A percentile compares a stretch with the other conserved stretches of the same genome.
Evolutionary conservation across 805 yeast species (phyloP).

Genomic region (Myxozyma vanderwaltii): DNA sequence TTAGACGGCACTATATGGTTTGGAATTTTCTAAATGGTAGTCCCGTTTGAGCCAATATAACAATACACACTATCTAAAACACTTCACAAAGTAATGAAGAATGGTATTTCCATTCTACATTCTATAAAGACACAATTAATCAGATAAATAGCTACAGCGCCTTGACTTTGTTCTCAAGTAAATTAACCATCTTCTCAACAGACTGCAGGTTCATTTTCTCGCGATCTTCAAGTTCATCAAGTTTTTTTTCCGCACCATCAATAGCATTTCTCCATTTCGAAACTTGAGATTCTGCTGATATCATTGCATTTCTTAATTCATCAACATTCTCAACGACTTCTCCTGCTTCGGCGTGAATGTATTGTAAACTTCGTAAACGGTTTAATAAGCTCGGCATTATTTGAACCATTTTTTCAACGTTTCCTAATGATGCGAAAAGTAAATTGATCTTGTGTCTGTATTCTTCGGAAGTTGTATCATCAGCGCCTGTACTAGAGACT

Average conservation of each 20-base stretch:
- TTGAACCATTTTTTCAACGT: conserved; percentile 15
- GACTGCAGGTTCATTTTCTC: conserved; percentile 20
- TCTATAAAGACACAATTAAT: too few species aligned
- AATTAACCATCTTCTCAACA: conserved; percentile 20
- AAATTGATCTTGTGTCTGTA: conserved; percentile 10
- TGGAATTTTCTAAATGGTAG: too few species aligned
- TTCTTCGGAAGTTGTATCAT: background rate
- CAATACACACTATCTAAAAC: too few species aligned
- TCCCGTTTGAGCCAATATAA: too few species aligned
- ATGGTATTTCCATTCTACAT: too few species aligned
- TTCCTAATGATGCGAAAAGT: conserved; percentile 11
- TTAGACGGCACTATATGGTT: too few species aligned
- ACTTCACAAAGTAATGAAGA: too few species aligned
- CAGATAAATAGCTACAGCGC: background rate
- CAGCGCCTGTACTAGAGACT: background rate
- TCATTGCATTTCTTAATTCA: conserved; percentile 9
- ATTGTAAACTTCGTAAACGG: conserved; percentile 19
- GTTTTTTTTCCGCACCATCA: conserved; percentile 13
- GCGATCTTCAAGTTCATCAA: conserved; percentile 23
- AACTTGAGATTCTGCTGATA: background rate
- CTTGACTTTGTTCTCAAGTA: conserved; percentile 12
- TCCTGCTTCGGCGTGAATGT: conserved; percentile 29
- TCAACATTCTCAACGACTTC: conserved; percentile 8
- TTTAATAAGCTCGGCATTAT: conserved; percentile 21
- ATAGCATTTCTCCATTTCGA: conserved; percentile 20